Evolutionary conservation across 2,329 filamentous ascomycete species (phyloP), one percentile per base, ranked within the genome.

Genomic region (Ophiostoma pallidulum): DNA sequence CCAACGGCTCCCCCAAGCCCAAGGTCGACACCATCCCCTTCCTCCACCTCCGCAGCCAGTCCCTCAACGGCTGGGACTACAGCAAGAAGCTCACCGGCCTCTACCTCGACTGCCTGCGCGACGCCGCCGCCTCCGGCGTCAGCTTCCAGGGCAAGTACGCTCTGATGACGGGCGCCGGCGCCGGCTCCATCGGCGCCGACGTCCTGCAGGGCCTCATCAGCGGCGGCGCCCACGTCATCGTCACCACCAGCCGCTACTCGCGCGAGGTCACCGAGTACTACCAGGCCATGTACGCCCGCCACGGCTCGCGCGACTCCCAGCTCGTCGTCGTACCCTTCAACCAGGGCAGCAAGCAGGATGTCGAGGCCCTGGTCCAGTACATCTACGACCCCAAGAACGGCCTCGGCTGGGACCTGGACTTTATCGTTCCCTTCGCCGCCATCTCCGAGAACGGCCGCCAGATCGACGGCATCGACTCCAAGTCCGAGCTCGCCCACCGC

Each of bases 291-390:
- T 98, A 98, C 67, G 86, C 90, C 53, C 86, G 90, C 52, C 95
- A 86, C 60, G 92, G 92, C 60, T 87, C 88, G 52, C 86, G 88
- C 55, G 92, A 92, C 55, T 97, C 92, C 49, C 90, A 97, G 70
- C 83, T 98, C 48, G 88, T 98, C 35, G 92, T 98, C 47, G 94
- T 97, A 47, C 92, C 94, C 42, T 98, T 98, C 79, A 98, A 98
- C 68, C 90, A 96, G 66, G 92, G 91, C 54, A 97, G 91, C 73
- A 94, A 96, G 71, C 91, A 97, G 66, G 92, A 98, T 63, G 86
- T 96, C 31, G 88, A 97, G 65, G 89, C 89, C 40, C 76, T 98
- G 8, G 75, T 98, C 45, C 78, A 96, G 52, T 98, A 97, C 72
- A 94, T 98, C 62, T 98, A 96, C 64, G 91, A 97, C 62, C 67